Conservation (phyloP, 768 basidiomycete genomes). For the Lanmaoa pseudosensibilis region DNA sequence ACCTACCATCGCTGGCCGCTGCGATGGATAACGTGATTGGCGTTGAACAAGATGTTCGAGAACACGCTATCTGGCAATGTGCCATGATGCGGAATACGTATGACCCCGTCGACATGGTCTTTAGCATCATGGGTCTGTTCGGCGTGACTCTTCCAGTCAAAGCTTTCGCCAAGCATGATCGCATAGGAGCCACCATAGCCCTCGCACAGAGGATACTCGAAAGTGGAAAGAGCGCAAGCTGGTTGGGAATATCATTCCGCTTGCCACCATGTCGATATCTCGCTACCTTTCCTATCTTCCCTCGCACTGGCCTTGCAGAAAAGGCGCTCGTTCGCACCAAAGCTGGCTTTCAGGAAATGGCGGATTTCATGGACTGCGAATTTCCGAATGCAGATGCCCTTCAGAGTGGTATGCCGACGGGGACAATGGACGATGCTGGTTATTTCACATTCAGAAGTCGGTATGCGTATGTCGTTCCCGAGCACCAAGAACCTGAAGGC, state of each 20-base stretch:
- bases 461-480: not conserved
- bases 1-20: not conserved
- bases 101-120: constrained; percentile 1
- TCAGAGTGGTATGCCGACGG: not conserved
- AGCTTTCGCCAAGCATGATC: not conserved
- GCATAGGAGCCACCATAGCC: not conserved
- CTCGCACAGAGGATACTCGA: not conserved
- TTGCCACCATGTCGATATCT: constrained; percentile 1
- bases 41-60: not conserved
- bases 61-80: constrained; percentile 2
- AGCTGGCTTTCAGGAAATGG: not conserved
- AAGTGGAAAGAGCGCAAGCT: not conserved
- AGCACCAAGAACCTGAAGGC: not conserved
- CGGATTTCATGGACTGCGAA: constrained; percentile 1
- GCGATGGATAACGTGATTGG: not conserved
- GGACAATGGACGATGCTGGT: not conserved
- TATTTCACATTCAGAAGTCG: not conserved
- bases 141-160: not conserved
- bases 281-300: constrained; percentile 1
- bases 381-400: not conserved
- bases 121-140: constrained; percentile 2
- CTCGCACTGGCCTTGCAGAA: not conserved
- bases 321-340: constrained; percentile 1
- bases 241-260: constrained; percentile 1
- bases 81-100: constrained; percentile 1